Evolutionary conservation across 768 basidiomycete species (phyloP), one percentile per base, ranked within the genome.

Genomic region (Leccinum rimulosum): DNA sequence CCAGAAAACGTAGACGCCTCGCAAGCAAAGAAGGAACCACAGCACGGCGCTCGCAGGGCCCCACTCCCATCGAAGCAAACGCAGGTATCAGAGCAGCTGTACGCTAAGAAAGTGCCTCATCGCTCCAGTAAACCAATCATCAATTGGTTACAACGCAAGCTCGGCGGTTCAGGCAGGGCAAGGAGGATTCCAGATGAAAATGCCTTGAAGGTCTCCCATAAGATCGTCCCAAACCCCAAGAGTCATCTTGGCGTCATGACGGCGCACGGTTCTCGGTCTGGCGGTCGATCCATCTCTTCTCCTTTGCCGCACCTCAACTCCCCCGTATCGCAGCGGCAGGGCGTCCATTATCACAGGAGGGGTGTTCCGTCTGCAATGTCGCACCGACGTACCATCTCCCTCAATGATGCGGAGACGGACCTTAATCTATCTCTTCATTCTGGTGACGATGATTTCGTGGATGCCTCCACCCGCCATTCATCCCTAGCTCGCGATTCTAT

Each of bases 91-190:
- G 65, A 70, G 35, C 81, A 81, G 61, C 50, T 67, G 51, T 68
- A 72, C 50, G 74, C 77, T 57, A 89, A 90, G 77, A 89, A 88
- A 70, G 69, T 83, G 7, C 75, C 86, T 56, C 82, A 84, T 51
- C 84, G 87, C 40, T 84, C 88, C 17, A 88, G 91, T 72, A 90
- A 91, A 70, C 92, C 92, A 9, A 88, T 94, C 65, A 86, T 94
- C 66, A 89, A 91, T 65, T 94, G 92, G 92, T 86, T 94, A 60
- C 91, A 93, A 68, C 85, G 90, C 63, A 94, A 94, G 73, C 79
- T 94, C 14, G 87, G 85, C 36, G 89, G 89, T 27, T 81, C 86
- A 22, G 84, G 79, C 38, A 84, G 82, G 60, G 66, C 77, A 22
- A 85, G 87, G 71, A 80, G 86, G 56, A 74, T 71, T 15, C 73